Base-by-base conservation (phyloP, 495 filamentous ascomycete species). In the Tuber indicum region DNA sequence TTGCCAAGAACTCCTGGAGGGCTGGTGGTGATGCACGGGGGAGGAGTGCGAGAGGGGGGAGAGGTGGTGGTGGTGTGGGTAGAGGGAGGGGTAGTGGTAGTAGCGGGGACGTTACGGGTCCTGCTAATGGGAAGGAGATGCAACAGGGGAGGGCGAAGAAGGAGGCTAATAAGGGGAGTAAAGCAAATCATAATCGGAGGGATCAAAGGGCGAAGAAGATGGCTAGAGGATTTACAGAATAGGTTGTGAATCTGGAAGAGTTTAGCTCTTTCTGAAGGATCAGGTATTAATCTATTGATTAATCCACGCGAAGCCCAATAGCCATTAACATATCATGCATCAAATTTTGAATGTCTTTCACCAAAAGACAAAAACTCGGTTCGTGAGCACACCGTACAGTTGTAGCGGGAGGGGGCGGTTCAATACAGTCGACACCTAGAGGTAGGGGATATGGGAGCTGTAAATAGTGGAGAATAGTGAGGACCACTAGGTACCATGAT, bases 171-270 rank as follows among this genome's bases (percentile, higher is more conserved):
- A 93, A 89, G 77, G 88, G 87, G 42, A 88, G 87, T 4, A 89
- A 86, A 75, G 89, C 88, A 76, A 90, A 92, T 74, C 89, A 93
- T 80, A 89, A 87, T 77, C 89, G 91, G 72, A 88, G 91, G 77
- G 90, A 94, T 75, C 90, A 92, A 82, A 85, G 91, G 52, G 91
- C 92, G 73, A 92, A 86, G 84, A 96, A 96, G 86, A 92, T 95
- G 73, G 78, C 77, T n/a, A 80, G 78, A 26, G 78, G 78, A 2
- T 73, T 77, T 7, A 39, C 75, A 14, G 16, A 10, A 44, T 43
- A 73, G 21, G 32, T 39, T 26, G 4, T 32, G 72, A n/a, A 43
- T 46, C 32, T 14, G n/a, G 42, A 3, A 72, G 17, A 4, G 39
- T 41, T 45, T 23, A 72, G 26, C 42, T 21, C 26, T 43, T 44